Evolutionary conservation across 2,329 filamentous ascomycete genomes (phyloP).

Genomic region (Coniochaeta sp.): DNA sequence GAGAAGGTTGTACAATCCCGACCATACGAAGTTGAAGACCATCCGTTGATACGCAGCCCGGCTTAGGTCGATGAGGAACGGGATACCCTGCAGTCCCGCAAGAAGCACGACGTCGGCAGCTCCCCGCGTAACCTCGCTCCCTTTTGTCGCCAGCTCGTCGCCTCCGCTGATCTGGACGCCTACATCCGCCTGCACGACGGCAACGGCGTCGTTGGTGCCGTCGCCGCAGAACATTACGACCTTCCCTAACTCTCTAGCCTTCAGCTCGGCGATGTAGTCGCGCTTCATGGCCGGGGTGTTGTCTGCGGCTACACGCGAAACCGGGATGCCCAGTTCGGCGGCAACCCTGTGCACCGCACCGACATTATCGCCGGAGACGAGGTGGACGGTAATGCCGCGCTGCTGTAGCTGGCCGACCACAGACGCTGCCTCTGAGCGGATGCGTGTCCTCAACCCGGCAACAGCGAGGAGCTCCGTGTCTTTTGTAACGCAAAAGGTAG

Average conservation of each 20-base stretch:
- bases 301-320: conserved; percentile 29
- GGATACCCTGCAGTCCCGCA: conserved; percentile 45
- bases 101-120: conserved; percentile 66
- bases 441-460: conserved; percentile 37
- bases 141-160: conserved; percentile 2
- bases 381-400: conserved; percentile 33
- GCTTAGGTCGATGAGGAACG: conserved; percentile 50
- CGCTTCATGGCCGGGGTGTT: conserved; percentile 39
- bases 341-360: conserved; percentile 36
- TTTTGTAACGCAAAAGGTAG: conserved; percentile 40
- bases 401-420: conserved; percentile 27
- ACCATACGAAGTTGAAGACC: conserved; percentile 64
- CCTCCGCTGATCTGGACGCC: conserved; percentile 54
- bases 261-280: conserved; percentile 32
- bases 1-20: conserved; percentile 61
- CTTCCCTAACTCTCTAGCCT: conserved; percentile 13
- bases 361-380: conserved; percentile 48
- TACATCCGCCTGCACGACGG: conserved; percentile 62
- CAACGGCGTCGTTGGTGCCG: conserved; percentile 72
- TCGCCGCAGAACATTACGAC: conserved; percentile 66
- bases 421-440: conserved; percentile 32
- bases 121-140: conserved; percentile 53
- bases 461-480: conserved; percentile 27
- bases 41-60: conserved; percentile 39
- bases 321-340: conserved; percentile 29